Conservation (phyloP, 345 rosid genomes). For the Limnanthes douglasii region DNA sequence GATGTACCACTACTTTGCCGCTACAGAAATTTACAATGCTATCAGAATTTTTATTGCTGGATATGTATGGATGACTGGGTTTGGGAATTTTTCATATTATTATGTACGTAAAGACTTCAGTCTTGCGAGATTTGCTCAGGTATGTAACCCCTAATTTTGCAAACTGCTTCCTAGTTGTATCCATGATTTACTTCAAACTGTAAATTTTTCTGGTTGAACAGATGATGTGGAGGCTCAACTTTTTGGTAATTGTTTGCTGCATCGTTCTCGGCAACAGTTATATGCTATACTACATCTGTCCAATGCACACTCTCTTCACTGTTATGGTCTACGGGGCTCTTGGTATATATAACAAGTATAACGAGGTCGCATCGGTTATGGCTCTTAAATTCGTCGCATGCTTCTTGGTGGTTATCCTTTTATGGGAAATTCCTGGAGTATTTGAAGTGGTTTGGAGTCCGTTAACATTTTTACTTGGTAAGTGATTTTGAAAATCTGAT, state of each 20-base stretch:
- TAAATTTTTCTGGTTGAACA: conserved; percentile 20
- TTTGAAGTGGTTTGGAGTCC: conserved; percentile 96
- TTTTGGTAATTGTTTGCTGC: conserved; percentile 81
- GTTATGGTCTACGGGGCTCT: conserved; percentile 97
- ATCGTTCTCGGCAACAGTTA: conserved; percentile 79
- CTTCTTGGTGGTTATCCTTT: conserved; percentile 70
- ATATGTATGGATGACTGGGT: conserved; percentile 99
- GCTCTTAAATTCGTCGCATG: conserved; percentile 57
- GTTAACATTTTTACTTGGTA: conserved; percentile 69
- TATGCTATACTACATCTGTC: conserved; percentile 91
- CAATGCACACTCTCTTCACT: conserved; percentile 98
- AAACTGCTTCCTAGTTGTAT: conserved; percentile 1
- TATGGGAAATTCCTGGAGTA: conserved; percentile 95
- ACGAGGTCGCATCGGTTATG: conserved; percentile 66
- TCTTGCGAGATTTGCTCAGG: conserved; percentile 94
- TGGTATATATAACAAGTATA: conserved; percentile 81
- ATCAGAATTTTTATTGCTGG: conserved; percentile 90
- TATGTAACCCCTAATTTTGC: conserved; percentile 12
- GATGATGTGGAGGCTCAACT: conserved; percentile 99
- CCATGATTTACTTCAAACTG: conserved; percentile 11
- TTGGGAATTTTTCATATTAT: conserved; percentile 96
- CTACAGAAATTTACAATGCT: conserved; percentile 84
- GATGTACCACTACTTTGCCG: conserved; percentile 99
- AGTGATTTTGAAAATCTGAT: conserved; percentile 15
- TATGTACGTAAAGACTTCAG: conserved; percentile 97